phyloP scores from a whole-genome alignment of 2,329 filamentous ascomycete species.

The Pestalotiopsis sp. region DNA sequence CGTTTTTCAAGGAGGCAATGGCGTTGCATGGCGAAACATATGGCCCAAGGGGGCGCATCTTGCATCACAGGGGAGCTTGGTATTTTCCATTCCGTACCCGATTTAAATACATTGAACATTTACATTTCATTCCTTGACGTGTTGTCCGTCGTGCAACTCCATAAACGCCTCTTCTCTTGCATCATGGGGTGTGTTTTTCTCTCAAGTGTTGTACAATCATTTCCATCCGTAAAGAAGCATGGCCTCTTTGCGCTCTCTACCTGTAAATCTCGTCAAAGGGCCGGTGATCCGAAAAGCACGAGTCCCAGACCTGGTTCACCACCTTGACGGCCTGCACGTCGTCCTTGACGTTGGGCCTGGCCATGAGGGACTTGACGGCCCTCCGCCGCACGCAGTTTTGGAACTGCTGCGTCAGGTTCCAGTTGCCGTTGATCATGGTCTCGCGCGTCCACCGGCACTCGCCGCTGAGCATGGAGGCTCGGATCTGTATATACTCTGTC shows the following conservation, averaged over 20 bases:
- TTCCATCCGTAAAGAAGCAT: neutral
- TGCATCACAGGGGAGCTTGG: constrained; percentile 26
- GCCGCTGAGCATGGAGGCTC: constrained; percentile 88
- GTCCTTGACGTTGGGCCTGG: constrained; percentile 79
- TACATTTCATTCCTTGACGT: neutral
- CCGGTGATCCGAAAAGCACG: constrained; percentile 90
- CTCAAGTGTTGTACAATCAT: constrained; percentile 12
- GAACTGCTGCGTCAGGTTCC: constrained; percentile 87
- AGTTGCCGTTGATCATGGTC: constrained; percentile 82
- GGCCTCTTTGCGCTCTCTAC: constrained; percentile 40
- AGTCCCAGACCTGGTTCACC: constrained; percentile 98
- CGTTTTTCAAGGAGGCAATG: constrained; percentile 15
- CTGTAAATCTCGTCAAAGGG: constrained; percentile 98
- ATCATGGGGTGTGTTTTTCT: neutral
- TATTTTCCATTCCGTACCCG: constrained; percentile 15
- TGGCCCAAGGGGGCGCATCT: constrained; percentile 13
- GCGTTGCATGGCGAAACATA: neutral
- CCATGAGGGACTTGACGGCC: constrained; percentile 78
- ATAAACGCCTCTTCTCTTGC: constrained; percentile 4
- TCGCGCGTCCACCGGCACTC: constrained; percentile 92
- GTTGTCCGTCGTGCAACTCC: neutral
- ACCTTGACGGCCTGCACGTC: constrained; percentile 84
- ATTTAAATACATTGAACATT: constrained; percentile 11
- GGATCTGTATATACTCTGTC: constrained; percentile 61
- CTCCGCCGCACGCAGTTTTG: constrained; percentile 87